Evolutionary conservation across 139 green algal genomes (phyloP), one percentile per base, ranked within the genome.

Genomic region (Chlorella sp.): DNA sequence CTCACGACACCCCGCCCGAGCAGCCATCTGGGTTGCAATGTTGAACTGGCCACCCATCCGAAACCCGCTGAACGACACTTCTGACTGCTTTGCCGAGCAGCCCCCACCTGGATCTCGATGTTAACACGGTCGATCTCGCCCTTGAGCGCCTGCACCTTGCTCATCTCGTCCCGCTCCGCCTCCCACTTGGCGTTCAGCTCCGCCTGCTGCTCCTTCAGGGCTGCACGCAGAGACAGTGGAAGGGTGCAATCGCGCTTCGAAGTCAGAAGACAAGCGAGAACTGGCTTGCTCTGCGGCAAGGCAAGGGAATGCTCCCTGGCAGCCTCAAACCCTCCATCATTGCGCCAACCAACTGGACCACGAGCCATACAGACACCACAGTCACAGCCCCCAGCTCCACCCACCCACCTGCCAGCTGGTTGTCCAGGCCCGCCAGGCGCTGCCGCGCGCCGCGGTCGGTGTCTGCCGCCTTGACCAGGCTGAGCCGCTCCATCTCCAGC

Each of bases 401-500:
- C 65, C 40, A 56, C 78, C 48, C 78, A 83, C 78, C 58, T 22
- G 81, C 54, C 43, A 99, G 92, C 88, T 98, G 92, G 8, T n/a
- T 40, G 38, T 98, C 94, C 64, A 99, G 92, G 4, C 76, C 51
- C 13, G 81, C 65, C 74, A 99, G 93, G 3, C 97, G 91, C 43
- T 86, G 81, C 26, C 87, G 88, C 30, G 94, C 92, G 30, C 87
- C 93, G 14, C 86, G 83, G 89, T 98, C 95, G 2, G 68, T 92
- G 43, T 92, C 88, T 36, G 91, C 93, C 80, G 80, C 84, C 89
- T 97, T 97, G 24, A 82, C 62, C 72, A 99, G 89, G 19, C 81
- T 93, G 58, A 99, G 89, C 38, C 91, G 90, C 91, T 99, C 97
- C 97, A 99, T 99, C 90, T 99, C 96, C 76, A 98, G 89, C 90